These are phyloP conservation scores for Cystoderma amianthinum DNA, from an alignment of 768 basidiomycete genomes.

Conservation along the genomic window DNA sequence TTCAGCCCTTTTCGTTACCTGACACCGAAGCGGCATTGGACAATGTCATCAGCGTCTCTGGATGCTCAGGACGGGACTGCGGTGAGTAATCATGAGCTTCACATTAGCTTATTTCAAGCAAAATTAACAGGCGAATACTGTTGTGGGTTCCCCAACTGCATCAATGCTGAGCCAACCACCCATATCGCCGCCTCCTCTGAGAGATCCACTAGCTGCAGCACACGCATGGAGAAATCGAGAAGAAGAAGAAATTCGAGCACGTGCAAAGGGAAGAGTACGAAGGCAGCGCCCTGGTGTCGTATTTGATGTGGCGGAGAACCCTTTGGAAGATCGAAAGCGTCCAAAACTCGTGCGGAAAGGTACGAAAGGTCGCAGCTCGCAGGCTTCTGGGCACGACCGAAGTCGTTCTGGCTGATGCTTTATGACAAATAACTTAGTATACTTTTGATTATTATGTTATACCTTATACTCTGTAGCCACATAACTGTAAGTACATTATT, in stretches of 20 bases:
- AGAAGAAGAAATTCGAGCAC: slow-evolving; percentile 40
- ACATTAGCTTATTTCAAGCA: slow-evolving; percentile 7
- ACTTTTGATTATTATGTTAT: too few species aligned
- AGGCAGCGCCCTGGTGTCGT: slow-evolving; percentile 59
- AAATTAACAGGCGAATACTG: slow-evolving; percentile 51
- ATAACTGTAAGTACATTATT: too few species aligned
- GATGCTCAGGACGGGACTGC: slow-evolving; percentile 79
- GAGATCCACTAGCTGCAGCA: slow-evolving; percentile 60
- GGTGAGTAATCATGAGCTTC: slow-evolving; percentile 33
- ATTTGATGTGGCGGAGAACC: slow-evolving; percentile 54
- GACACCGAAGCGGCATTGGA: slow-evolving; percentile 49
- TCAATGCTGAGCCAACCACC: slow-evolving; percentile 55
- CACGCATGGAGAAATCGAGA: slow-evolving; percentile 66
- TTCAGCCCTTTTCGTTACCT: slow-evolving; percentile 63
- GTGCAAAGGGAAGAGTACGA: slow-evolving; percentile 26
- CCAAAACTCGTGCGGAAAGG: slow-evolving; percentile 10
- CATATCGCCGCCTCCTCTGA: slow-evolving; percentile 47
- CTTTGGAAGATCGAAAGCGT: slow-evolving; percentile 30
- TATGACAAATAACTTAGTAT: too few species aligned
- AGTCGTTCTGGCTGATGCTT: slow-evolving; percentile 1
- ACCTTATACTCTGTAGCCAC: too few species aligned
- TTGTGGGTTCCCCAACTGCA: slow-evolving; percentile 67
- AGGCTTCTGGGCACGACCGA: not conserved
- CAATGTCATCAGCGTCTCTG: slow-evolving; percentile 66
- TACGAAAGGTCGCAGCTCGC: not conserved